Conservation (phyloP, 2,329 filamentous ascomycete species). For the Ophiostoma ips region DNA sequence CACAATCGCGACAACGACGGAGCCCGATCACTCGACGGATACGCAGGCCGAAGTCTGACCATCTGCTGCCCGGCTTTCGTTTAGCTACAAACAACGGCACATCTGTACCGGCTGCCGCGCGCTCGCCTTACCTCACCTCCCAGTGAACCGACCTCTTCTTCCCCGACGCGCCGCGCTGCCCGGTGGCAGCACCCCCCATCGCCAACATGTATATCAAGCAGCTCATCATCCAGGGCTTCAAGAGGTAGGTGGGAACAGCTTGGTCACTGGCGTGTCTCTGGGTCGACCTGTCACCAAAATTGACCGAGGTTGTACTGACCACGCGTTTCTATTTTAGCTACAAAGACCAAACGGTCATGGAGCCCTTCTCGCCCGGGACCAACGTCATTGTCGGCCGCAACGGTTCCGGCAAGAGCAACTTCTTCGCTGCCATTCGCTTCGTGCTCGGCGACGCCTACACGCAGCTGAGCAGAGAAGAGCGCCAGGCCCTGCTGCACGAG, state of each 20-base stretch:
- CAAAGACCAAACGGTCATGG: slow-evolving; percentile 98
- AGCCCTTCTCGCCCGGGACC: slow-evolving; percentile 92
- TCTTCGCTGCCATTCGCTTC: slow-evolving; percentile 97
- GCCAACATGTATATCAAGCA: slow-evolving; percentile 92
- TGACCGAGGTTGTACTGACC: no score
- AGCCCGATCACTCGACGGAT: slow-evolving; percentile 2
- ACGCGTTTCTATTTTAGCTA: slow-evolving; percentile 53
- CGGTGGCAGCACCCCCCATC: slow-evolving; percentile 17
- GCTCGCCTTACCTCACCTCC: not conserved
- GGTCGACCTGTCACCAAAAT: no score
- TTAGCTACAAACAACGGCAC: not conserved
- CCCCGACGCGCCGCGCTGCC: slow-evolving; percentile 12
- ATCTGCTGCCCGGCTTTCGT: not conserved
- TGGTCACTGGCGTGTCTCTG: not conserved
- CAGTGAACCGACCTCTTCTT: not conserved
- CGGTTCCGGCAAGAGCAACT: slow-evolving; percentile 98
- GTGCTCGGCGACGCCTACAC: slow-evolving; percentile 96
- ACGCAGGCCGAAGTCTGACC: not conserved
- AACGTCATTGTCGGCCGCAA: slow-evolving; percentile 99
- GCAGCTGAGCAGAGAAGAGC: slow-evolving; percentile 89
- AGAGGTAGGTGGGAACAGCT: slow-evolving; percentile 52
- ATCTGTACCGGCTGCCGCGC: not conserved
- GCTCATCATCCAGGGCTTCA: slow-evolving; percentile 99
- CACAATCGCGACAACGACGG: slow-evolving; percentile 10
- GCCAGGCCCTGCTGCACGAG: slow-evolving; percentile 91